Conservation (phyloP, 1,284 basidiomycete genomes). For the Hymenochaete sp. region DNA sequence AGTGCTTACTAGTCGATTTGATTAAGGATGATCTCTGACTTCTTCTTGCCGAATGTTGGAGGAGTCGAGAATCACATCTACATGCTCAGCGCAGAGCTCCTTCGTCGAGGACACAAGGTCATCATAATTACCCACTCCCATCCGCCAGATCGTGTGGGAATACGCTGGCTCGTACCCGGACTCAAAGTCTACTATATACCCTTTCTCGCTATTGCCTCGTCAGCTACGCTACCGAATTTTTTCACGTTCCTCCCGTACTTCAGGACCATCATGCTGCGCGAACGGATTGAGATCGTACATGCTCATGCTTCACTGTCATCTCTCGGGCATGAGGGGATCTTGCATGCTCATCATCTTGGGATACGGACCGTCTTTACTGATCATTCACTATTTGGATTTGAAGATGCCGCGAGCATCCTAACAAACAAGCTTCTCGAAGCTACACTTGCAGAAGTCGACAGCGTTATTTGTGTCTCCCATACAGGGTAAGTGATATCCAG, state of each 20-base stretch:
- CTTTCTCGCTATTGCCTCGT: slow-evolving; percentile 77
- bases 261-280: slow-evolving; percentile 81
- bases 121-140: slow-evolving; percentile 94
- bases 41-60: slow-evolving; percentile 91
- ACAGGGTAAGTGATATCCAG: slow-evolving; percentile 57
- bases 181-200: slow-evolving; percentile 96
- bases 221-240: slow-evolving; percentile 91
- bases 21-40: slow-evolving; percentile 88
- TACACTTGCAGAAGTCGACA: slow-evolving; percentile 84
- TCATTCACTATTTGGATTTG: slow-evolving; percentile 93
- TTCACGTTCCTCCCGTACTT: slow-evolving; percentile 88
- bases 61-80: slow-evolving; percentile 98
- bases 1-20: not conserved
- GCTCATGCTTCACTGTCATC: slow-evolving; percentile 88
- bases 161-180: slow-evolving; percentile 79
- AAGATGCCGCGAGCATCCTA: slow-evolving; percentile 90
- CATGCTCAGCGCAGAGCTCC: slow-evolving; percentile 80
- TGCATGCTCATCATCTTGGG: slow-evolving; percentile 80
- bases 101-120: slow-evolving; percentile 82
- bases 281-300: slow-evolving; percentile 83
- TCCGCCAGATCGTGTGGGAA: slow-evolving; percentile 73
- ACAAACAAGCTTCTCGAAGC: slow-evolving; percentile 93
- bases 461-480: slow-evolving; percentile 94
- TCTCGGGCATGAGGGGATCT: slow-evolving; percentile 86
- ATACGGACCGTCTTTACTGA: slow-evolving; percentile 92